Evolutionary conservation across 495 filamentous ascomycete species (phyloP).

Genomic region (Trypethelium eluteriae): DNA sequence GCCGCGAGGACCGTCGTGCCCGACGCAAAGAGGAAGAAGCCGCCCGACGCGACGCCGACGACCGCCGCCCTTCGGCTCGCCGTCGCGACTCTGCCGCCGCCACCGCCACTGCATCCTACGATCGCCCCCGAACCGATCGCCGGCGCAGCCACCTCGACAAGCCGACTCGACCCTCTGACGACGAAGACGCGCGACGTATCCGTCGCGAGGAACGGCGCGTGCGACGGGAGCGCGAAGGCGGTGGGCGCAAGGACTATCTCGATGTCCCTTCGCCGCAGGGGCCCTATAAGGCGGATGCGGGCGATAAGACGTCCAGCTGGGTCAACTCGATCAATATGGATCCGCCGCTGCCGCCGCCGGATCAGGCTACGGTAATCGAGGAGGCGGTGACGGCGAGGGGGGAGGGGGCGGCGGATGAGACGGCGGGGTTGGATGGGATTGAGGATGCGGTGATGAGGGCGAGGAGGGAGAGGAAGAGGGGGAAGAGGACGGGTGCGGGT

Average conservation of each 20-base stretch:
- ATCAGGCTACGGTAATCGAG: constrained; percentile 50
- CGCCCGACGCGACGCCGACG: constrained; percentile 25
- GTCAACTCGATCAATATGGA: constrained; percentile 49
- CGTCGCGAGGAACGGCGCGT: constrained; percentile 25
- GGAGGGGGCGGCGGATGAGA: constrained; percentile 16
- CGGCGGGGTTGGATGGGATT: constrained; percentile 14
- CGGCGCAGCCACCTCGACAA: constrained; percentile 19
- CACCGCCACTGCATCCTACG: not conserved
- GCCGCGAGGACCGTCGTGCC: constrained; percentile 22
- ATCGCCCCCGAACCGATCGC: constrained; percentile 17
- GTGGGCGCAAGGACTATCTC: constrained; percentile 4
- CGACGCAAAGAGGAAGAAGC: constrained; percentile 30
- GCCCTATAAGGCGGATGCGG: constrained; percentile 28
- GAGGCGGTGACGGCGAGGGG: constrained; percentile 35
- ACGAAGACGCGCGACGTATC: constrained; percentile 23
- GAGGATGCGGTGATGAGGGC: constrained; percentile 21
- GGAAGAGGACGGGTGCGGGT: not conserved
- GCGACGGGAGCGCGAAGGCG: constrained; percentile 17
- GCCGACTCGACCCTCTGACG: constrained; percentile 19
- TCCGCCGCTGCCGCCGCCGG: constrained; percentile 51
- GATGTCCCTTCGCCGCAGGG: constrained; percentile 8
- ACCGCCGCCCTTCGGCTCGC: constrained; percentile 16
- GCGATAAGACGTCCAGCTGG: constrained; percentile 55
- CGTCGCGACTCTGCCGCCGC: constrained; percentile 21
- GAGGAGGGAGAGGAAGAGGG: constrained; percentile 15